These are phyloP conservation scores for Thelephora aurantiotincta DNA, from an alignment of 768 basidiomycete genomes.

Conservation along the genomic window DNA sequence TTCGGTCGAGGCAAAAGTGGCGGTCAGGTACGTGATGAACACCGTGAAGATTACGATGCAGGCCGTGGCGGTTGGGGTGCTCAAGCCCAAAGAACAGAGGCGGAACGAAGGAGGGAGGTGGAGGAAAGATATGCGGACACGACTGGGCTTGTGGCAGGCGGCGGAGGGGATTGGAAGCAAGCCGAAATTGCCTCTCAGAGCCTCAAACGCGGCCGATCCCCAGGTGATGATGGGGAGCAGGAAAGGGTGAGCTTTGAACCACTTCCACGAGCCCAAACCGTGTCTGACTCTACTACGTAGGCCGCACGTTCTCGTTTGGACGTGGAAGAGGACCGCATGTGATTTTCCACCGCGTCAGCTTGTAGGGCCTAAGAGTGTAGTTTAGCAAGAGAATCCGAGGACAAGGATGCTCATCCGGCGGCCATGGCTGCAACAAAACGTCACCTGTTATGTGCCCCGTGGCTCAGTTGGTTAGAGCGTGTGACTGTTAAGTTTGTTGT, in stretches of 20 bases:
- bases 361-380: no score
- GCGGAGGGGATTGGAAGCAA: slow-evolving; percentile 80
- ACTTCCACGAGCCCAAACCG: slow-evolving; percentile 3
- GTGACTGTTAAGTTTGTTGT: not conserved
- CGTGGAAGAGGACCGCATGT: slow-evolving; percentile 64
- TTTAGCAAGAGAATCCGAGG: no score
- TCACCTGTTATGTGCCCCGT: no score
- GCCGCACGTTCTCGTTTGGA: slow-evolving; percentile 40
- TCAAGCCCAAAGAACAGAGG: slow-evolving; percentile 60
- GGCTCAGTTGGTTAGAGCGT: not conserved
- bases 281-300: slow-evolving; percentile 19
- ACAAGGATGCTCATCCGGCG: no score
- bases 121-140: slow-evolving; percentile 81
- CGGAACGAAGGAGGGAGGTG: slow-evolving; percentile 65
- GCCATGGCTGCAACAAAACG: no score
- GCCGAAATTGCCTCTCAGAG: slow-evolving; percentile 29
- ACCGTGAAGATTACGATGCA: slow-evolving; percentile 91
- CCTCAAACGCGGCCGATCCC: slow-evolving; percentile 62
- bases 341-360: slow-evolving; percentile 13
- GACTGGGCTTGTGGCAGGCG: slow-evolving; percentile 68
- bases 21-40: slow-evolving; percentile 93
- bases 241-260: slow-evolving; percentile 31
- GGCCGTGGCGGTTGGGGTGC: slow-evolving; percentile 95
- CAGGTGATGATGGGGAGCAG: slow-evolving; percentile 60
- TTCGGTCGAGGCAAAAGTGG: slow-evolving; percentile 97